These are phyloP conservation scores for Fusarium dimerum DNA, from an alignment of 2,329 filamentous ascomycete genomes.

Conservation along the genomic window DNA sequence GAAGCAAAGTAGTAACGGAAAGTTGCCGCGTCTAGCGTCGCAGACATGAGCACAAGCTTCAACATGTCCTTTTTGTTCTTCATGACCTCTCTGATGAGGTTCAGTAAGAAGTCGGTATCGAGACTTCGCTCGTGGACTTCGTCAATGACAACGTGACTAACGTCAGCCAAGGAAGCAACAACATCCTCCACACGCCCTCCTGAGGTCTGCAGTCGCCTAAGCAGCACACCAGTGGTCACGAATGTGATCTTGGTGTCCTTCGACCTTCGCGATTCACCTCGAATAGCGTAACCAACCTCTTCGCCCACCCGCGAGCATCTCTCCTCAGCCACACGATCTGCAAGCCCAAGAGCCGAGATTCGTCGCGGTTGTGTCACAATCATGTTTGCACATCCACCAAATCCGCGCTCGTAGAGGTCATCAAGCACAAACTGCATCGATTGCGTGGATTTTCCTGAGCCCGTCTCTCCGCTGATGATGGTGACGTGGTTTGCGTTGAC, in stretches of 20 bases:
- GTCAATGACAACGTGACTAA: conserved; percentile 94
- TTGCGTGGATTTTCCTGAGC: conserved; percentile 95
- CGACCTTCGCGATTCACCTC: conserved; percentile 83
- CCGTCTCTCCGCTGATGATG: conserved; percentile 96
- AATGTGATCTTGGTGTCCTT: conserved; percentile 91
- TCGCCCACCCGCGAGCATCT: conserved; percentile 79
- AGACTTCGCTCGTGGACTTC: conserved; percentile 97
- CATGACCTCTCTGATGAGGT: conserved; percentile 82
- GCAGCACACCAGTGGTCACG: conserved; percentile 96
- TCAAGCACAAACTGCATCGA: conserved; percentile 95
- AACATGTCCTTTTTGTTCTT: conserved; percentile 76
- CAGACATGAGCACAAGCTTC: conserved; percentile 98
- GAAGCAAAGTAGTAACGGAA: conserved; percentile 57
- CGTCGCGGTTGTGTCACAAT: conserved; percentile 93
- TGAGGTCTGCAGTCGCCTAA: conserved; percentile 89
- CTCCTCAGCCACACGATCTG: conserved; percentile 92
- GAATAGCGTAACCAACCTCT: conserved; percentile 91
- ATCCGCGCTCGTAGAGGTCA: conserved; percentile 74
- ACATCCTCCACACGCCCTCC: conserved; percentile 80
- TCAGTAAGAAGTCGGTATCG: conserved; percentile 97
- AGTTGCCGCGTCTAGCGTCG: conserved; percentile 86
- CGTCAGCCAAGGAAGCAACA: conserved; percentile 77
- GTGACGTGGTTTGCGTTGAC: conserved; percentile 82
- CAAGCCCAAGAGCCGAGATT: conserved; percentile 91
- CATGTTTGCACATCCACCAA: conserved; percentile 82